These are phyloP conservation scores for Firmiana major DNA, from an alignment of 345 rosid genomes.

Conservation along the genomic window DNA sequence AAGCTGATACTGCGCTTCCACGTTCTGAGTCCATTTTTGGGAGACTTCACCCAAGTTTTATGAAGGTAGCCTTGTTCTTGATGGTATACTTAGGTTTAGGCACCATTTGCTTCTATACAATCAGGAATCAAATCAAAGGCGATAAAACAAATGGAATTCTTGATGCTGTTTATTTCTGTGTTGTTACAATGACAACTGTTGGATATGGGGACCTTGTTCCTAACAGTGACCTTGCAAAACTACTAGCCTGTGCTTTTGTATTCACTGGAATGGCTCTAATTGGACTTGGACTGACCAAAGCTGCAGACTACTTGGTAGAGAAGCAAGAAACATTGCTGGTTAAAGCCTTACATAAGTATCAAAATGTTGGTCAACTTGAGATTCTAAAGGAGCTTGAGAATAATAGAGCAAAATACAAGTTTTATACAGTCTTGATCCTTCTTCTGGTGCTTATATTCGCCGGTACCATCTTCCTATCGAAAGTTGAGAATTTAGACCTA, in stretches of 20 bases:
- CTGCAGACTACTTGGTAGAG: constrained; percentile 77
- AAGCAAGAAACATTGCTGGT: constrained; percentile 78
- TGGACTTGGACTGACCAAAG: constrained; percentile 58
- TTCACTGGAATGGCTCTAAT: constrained; percentile 74
- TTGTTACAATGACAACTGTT: constrained; percentile 90
- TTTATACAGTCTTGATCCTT: constrained; percentile 33
- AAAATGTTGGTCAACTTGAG: constrained; percentile 38
- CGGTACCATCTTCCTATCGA: constrained; percentile 45
- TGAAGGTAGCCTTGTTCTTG: constrained; percentile 38
- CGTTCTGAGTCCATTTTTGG: constrained; percentile 32
- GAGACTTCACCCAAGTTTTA: constrained; percentile 44
- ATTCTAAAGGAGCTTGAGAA: constrained; percentile 53
- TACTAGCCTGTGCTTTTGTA: constrained; percentile 76
- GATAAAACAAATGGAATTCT: constrained; percentile 55
- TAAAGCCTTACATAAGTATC: constrained; percentile 47
- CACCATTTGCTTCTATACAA: constrained; percentile 50
- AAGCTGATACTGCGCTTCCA: constrained; percentile 21
- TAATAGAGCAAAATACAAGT: constrained; percentile 53
- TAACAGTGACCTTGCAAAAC: constrained; percentile 39
- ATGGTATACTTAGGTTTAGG: constrained; percentile 53
- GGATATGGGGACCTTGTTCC: constrained; percentile 98
- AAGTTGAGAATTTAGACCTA: constrained; percentile 41
- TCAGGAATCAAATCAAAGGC: constrained; percentile 55
- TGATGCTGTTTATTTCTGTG: constrained; percentile 72
- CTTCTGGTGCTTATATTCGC: constrained; percentile 38